Conservation (phyloP, 306 rosid species). For the Rubus idaeus region DNA sequence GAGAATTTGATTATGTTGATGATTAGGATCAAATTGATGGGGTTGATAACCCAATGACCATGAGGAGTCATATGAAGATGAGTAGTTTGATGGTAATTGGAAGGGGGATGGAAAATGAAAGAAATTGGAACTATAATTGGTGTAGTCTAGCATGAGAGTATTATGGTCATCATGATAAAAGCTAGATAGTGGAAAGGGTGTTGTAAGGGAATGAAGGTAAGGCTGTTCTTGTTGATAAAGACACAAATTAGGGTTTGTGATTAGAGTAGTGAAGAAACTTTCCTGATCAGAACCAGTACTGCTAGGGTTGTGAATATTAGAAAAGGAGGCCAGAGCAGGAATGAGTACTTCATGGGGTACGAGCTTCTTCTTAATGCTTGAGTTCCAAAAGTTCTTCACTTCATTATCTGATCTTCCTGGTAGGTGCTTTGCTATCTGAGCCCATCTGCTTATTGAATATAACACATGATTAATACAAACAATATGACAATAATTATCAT, state of each 20-base stretch:
- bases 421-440: conserved; percentile 92
- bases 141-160: conserved; percentile 38
- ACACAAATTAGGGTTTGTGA: conserved; percentile 52
- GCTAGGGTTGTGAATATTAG: conserved; percentile 46
- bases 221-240: conserved; percentile 38
- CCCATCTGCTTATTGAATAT: conserved; percentile 60
- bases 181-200: conserved; percentile 36
- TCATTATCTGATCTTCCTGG: conserved; percentile 99
- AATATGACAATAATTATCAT: background rate
- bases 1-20: conserved; percentile 39
- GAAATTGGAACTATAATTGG: conserved; percentile 28
- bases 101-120: conserved; percentile 34
- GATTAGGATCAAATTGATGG: conserved; percentile 36
- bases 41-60: conserved; percentile 40
- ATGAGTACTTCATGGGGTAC: conserved; percentile 52
- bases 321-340: conserved; percentile 50
- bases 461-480: background rate
- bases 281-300: conserved; percentile 31
- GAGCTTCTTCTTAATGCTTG: conserved; percentile 93
- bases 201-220: conserved; percentile 49
- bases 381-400: conserved; percentile 98
- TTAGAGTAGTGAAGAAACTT: conserved; percentile 49
- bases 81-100: conserved; percentile 32
- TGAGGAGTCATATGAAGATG: conserved; percentile 38
- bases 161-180: conserved; percentile 34